Evolutionary conservation across 2,329 filamentous ascomycete species (phyloP), one percentile per base, ranked within the genome.

Genomic region (Diaporthe australafricana): DNA sequence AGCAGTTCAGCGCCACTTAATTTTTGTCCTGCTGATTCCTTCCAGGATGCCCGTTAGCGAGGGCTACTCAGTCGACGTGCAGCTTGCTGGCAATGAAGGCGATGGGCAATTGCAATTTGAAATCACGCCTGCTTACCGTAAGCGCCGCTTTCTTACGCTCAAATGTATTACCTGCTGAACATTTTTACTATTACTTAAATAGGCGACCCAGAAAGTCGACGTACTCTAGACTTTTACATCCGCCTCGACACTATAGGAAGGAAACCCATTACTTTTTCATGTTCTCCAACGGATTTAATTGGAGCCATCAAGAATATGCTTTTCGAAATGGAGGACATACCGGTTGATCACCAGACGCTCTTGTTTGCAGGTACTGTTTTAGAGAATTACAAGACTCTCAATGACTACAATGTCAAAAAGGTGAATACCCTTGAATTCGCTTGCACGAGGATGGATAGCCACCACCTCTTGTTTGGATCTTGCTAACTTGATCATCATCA

Each of bases 31-130:
- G n/a, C n/a, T n/a, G n/a, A n/a, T n/a, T 50, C 12, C 14, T 20
- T 32, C 17, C 11, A 62, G 40, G 1, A 84, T 85, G 80, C 82
- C 84, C 0, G 73, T 82, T 32, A 82, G 81, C 1, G 77, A 76
- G 17, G 83, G 84, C 1, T 84, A 85, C 68, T 81, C 82, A 0
- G 80, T 87, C 9, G 85, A 87, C 75, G 79, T 79, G 2, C 85
- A 87, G 74, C 74, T 86, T 6, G 86, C 82, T 0, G 83, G 84
- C 4, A 68, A 80, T 50, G 85, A 87, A 27, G 72, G 73, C 3
- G 73, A 80, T 6, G 81, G 82, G 20, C 84, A 84, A 4, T 71
- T 87, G 2, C 85, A 85, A 70, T 77, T 87, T 48, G 84, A 87
- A 70, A 79, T 87, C 25, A 71, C 69, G 4, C 69, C 69, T 35